Conservation (phyloP, 2,329 filamentous ascomycete species). For the Cercospora sesami region DNA sequence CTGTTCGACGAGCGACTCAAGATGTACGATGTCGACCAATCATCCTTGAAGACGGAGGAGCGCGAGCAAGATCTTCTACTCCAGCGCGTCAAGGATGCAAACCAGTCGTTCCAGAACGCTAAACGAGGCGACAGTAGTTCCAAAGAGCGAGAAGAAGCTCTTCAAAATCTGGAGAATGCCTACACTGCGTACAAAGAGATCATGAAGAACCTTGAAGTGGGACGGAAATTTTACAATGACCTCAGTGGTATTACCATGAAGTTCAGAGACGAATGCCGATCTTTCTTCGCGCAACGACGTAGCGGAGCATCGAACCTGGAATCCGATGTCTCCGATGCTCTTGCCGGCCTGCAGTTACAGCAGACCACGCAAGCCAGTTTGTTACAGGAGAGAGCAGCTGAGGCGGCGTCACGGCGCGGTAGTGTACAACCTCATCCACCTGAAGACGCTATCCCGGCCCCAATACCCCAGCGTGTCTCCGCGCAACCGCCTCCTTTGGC, state of each 20-base stretch:
- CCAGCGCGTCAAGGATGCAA: constrained; percentile 69
- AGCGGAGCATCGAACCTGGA: constrained; percentile 79
- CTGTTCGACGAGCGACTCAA: constrained; percentile 83
- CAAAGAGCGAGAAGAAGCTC: constrained; percentile 76
- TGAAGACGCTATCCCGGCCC: constrained; percentile 54
- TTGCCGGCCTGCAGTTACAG: constrained; percentile 58
- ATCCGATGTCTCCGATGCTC: constrained; percentile 61
- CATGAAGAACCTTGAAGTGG: constrained; percentile 84
- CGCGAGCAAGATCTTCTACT: constrained; percentile 74
- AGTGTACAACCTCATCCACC: constrained; percentile 27
- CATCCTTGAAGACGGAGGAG: constrained; percentile 69
- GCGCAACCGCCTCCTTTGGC: constrained; percentile 40
- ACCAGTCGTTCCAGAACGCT: constrained; percentile 74
- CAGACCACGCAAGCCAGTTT: constrained; percentile 45
- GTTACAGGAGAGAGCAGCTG: constrained; percentile 39
- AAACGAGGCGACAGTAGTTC: constrained; percentile 66
- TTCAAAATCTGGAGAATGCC: constrained; percentile 85
- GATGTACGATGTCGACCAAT: constrained; percentile 76
- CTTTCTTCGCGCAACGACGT: constrained; percentile 77
- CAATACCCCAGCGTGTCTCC: constrained; percentile 44
- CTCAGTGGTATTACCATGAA: constrained; percentile 80
- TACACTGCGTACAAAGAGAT: constrained; percentile 98
- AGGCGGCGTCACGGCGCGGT: constrained; percentile 13
- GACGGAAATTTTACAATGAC: constrained; percentile 96
- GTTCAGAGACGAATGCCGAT: constrained; percentile 77